Base-by-base conservation (phyloP, 176 grass and related monocot genomes). In the Phragmites australis region DNA sequence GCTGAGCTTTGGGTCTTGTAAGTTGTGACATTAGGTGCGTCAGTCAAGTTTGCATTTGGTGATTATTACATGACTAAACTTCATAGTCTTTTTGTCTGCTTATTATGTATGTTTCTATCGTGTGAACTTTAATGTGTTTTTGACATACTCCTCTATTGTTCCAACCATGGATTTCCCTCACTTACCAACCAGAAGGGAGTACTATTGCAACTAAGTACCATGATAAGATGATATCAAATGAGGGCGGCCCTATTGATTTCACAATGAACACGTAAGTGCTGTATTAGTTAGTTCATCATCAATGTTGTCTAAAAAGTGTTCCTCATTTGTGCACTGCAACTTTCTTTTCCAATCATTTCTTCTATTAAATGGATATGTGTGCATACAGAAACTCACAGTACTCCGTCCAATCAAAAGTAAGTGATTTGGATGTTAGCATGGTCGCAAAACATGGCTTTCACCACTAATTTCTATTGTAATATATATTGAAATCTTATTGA, bases 91-190 rank as follows among this genome's bases (percentile, higher is more conserved):
- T 52, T 55, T 69, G 4, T 61, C 8, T 26, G 14, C 19, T 44
- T 63, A 57, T 32, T 58, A 64, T 11, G 13, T 51, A 81, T 17
- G 48, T 73, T 52, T 45, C n/a, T 77, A 15, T 22, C 47, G 8
- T 63, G 29, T 25, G 55, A 65, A 88, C 39, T 78, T 68, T 14
- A 70, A 69, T 71, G 66, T 26, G 31, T 27, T 63, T 53, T 77
- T 54, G 10, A 46, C 34, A 62, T 62, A 23, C 21, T 70, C 29
- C 45, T 81, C 47, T 48, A 52, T 57, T 65, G 72, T 66, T 82
- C 18, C 74, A 93, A 88, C 86, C 89, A 75, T 94, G 92, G 92
- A 82, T 94, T 63, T 84, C 83, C 69, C 86, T 94, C 47, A 70
- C 81, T 21, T 89, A 91, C 19, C 80, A 89, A 69, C 37, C 66